These are phyloP conservation scores for Kurtzmaniella quercitrusa DNA, from an alignment of 1,139 yeast species.

Conservation along the genomic window DNA sequence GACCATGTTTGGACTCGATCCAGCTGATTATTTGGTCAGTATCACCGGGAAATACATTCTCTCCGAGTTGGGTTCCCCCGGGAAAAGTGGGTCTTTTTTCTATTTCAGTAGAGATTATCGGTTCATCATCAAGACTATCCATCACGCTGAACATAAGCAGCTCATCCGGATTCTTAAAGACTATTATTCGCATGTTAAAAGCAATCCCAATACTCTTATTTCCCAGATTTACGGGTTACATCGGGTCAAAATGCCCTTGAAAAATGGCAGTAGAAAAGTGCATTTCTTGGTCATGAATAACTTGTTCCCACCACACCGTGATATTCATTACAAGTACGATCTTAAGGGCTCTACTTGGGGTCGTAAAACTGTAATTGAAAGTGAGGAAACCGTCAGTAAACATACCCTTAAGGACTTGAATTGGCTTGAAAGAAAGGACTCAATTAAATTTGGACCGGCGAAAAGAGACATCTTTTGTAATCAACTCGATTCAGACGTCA, in stretches of 20 bases:
- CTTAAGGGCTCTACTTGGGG: constrained; percentile 94
- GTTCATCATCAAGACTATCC: constrained; percentile 93
- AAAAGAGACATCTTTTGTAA: constrained; percentile 55
- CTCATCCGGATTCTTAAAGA: constrained; percentile 69
- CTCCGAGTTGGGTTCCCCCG: constrained; percentile 92
- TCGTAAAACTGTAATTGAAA: constrained; percentile 30
- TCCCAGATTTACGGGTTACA: constrained; percentile 96
- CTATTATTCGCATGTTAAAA: constrained; percentile 76
- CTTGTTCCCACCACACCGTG: constrained; percentile 90
- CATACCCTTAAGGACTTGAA: constrained; percentile 77
- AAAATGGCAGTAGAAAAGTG: constrained; percentile 62
- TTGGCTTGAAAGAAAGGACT: constrained; percentile 67
- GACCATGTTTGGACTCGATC: constrained; percentile 77
- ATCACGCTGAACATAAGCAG: constrained; percentile 87
- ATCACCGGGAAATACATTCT: constrained; percentile 89
- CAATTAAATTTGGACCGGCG: constrained; percentile 67
- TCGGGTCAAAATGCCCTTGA: constrained; percentile 82
- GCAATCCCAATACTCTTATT: constrained; percentile 81
- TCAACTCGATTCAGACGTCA: constrained; percentile 75
- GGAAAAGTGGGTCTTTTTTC: constrained; percentile 94
- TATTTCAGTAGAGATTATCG: constrained; percentile 92
- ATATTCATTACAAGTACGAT: constrained; percentile 82
- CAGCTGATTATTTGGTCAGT: constrained; percentile 91
- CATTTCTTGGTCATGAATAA: constrained; percentile 97
- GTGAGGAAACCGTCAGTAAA: constrained; percentile 21